These are phyloP conservation scores for Schrenkiella parvula DNA, from an alignment of 345 rosid genomes.

Conservation along the genomic window DNA sequence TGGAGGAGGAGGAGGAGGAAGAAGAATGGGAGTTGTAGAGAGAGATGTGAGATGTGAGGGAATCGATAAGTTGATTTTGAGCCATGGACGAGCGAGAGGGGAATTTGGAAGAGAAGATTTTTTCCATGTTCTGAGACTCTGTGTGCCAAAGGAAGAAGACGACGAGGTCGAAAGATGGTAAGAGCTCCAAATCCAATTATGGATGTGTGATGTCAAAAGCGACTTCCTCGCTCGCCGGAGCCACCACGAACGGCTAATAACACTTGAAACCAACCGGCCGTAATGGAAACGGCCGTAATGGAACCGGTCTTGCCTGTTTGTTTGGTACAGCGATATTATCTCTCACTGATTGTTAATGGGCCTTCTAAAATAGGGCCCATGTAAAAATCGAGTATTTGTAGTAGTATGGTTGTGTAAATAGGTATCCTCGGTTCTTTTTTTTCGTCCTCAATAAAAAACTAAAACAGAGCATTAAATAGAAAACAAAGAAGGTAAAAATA, in stretches of 20 bases:
- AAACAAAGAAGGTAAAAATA: too few species aligned
- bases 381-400: too few species aligned
- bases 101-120: neutral
- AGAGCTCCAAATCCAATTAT: too few species aligned
- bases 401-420: too few species aligned
- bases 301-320: neutral
- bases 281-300: too few species aligned
- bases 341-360: neutral
- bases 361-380: neutral
- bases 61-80: constrained; percentile 61
- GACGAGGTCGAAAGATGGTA: neutral
- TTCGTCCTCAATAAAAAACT: too few species aligned
- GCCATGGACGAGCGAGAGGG: constrained; percentile 39
- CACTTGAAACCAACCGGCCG: neutral
- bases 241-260: neutral
- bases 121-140: neutral
- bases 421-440: too few species aligned
- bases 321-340: too few species aligned
- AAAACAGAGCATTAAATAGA: too few species aligned
- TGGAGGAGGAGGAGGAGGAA: constrained; percentile 24
- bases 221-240: neutral
- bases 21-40: constrained; percentile 61
- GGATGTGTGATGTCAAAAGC: too few species aligned
- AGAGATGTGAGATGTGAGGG: constrained; percentile 86
- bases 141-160: neutral